Conservation (phyloP, 306 rosid genomes). For the Sindora glabra region DNA sequence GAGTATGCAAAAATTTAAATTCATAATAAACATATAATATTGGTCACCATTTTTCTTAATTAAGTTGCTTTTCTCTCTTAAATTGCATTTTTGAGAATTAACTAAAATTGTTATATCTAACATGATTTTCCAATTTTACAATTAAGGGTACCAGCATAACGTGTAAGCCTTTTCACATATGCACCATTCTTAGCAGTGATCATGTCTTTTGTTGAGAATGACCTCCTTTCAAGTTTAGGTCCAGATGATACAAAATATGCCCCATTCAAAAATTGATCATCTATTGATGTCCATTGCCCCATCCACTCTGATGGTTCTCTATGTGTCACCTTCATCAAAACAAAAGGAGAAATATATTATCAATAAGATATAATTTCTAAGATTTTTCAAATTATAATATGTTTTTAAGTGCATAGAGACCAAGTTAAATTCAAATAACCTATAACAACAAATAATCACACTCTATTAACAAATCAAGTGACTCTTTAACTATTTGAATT, state of each 20-base stretch:
- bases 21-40: no score
- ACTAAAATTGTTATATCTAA: no score
- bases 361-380: no score
- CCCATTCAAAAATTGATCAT: slow-evolving; percentile 61
- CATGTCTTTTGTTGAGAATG: slow-evolving; percentile 30
- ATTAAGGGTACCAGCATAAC: slow-evolving; percentile 32
- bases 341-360: not conserved
- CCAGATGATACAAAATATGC: slow-evolving; percentile 57
- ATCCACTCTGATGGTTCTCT: slow-evolving; percentile 51
- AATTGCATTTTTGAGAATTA: not conserved
- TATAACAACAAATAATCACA: no score
- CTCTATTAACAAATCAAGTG: no score
- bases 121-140: slow-evolving; percentile 45
- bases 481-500: no score
- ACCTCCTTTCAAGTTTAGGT: not conserved
- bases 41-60: no score
- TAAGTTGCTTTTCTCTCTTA: no score
- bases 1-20: no score
- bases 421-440: no score
- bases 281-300: slow-evolving; percentile 77
- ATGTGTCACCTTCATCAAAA: slow-evolving; percentile 52
- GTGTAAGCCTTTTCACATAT: slow-evolving; percentile 37
- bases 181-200: slow-evolving; percentile 50
- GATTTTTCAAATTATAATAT: no score
- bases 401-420: no score